phyloP scores from a whole-genome alignment of 2,329 filamentous ascomycete species.

The Alternaria sp. region DNA sequence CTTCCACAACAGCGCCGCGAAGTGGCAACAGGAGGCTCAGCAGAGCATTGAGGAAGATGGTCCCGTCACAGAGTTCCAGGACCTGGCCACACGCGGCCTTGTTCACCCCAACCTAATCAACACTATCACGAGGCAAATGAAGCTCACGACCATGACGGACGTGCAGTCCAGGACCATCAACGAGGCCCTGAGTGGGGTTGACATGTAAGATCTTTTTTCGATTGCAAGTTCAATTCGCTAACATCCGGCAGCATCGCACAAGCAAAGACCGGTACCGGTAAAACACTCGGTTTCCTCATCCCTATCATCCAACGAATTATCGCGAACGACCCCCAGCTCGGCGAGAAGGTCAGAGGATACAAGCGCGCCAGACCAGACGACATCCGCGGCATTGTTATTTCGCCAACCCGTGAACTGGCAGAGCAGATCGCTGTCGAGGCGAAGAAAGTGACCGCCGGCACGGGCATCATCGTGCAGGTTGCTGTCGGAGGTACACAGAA shows the following conservation, averaged over 20 bases:
- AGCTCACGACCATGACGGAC: slow-evolving; percentile 85
- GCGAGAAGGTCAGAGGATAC: slow-evolving; percentile 50
- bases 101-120: slow-evolving; percentile 71
- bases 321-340: slow-evolving; percentile 66
- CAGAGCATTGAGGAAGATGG: slow-evolving; percentile 25
- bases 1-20: slow-evolving; percentile 49
- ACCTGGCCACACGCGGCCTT: slow-evolving; percentile 53
- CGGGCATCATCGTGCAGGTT: slow-evolving; percentile 71
- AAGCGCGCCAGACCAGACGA: slow-evolving; percentile 56
- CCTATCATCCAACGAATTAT: slow-evolving; percentile 84
- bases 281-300: slow-evolving; percentile 91
- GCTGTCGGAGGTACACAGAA: slow-evolving; percentile 96
- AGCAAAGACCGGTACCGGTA: slow-evolving; percentile 95
- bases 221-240: slow-evolving; percentile 6
- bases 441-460: slow-evolving; percentile 67
- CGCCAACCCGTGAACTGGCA: slow-evolving; percentile 67
- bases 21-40: slow-evolving; percentile 42
- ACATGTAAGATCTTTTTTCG: slow-evolving; percentile 68
- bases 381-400: slow-evolving; percentile 67
- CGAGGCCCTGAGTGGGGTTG: slow-evolving; percentile 77
- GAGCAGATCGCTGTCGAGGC: slow-evolving; percentile 76
- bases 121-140: slow-evolving; percentile 74
- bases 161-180: slow-evolving; percentile 87
- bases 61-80: slow-evolving; percentile 52
- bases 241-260: slow-evolving; percentile 69